Conservation (phyloP, 2,329 filamentous ascomycete genomes). For the Cercospora nicotianae region DNA sequence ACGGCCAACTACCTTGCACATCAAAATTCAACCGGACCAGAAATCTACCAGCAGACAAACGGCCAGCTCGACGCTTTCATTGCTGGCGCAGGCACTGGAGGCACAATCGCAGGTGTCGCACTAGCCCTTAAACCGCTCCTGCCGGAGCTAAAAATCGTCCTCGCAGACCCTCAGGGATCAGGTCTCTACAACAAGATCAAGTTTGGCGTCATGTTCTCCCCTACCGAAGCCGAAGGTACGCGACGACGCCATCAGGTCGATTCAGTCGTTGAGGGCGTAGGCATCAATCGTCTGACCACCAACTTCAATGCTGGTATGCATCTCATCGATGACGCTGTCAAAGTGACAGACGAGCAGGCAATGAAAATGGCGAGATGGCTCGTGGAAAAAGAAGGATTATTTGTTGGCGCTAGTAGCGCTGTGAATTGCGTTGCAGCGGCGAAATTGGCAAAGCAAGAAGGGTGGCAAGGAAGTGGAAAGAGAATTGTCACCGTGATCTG, state of each 20-base stretch:
- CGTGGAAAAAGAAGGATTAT: slow-evolving; percentile 92
- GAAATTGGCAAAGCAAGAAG: slow-evolving; percentile 62
- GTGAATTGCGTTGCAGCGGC: slow-evolving; percentile 90
- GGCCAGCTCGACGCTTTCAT: slow-evolving; percentile 83
- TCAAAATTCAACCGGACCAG: slow-evolving; percentile 77
- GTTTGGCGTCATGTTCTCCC: slow-evolving; percentile 93
- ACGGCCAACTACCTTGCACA: slow-evolving; percentile 86
- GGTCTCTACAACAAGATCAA: slow-evolving; percentile 89
- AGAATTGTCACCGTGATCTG: slow-evolving; percentile 80
- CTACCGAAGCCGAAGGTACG: slow-evolving; percentile 87
- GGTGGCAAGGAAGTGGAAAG: slow-evolving; percentile 52
- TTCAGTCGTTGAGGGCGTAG: slow-evolving; percentile 92
- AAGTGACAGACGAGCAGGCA: slow-evolving; percentile 85
- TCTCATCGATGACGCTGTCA: slow-evolving; percentile 84
- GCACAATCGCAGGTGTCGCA: slow-evolving; percentile 86
- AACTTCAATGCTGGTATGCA: slow-evolving; percentile 89
- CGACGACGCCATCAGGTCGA: slow-evolving; percentile 88
- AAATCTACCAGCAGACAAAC: slow-evolving; percentile 77
- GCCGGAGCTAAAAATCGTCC: slow-evolving; percentile 66
- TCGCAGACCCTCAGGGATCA: slow-evolving; percentile 92
- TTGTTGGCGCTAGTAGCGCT: slow-evolving; percentile 90
- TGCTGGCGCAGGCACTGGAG: slow-evolving; percentile 89
- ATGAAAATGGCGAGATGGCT: slow-evolving; percentile 93
- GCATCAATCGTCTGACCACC: slow-evolving; percentile 88
- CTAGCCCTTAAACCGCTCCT: slow-evolving; percentile 75